phyloP scores from a whole-genome alignment of 2,329 filamentous ascomycete species.

The Arthrobotrys iridis region DNA sequence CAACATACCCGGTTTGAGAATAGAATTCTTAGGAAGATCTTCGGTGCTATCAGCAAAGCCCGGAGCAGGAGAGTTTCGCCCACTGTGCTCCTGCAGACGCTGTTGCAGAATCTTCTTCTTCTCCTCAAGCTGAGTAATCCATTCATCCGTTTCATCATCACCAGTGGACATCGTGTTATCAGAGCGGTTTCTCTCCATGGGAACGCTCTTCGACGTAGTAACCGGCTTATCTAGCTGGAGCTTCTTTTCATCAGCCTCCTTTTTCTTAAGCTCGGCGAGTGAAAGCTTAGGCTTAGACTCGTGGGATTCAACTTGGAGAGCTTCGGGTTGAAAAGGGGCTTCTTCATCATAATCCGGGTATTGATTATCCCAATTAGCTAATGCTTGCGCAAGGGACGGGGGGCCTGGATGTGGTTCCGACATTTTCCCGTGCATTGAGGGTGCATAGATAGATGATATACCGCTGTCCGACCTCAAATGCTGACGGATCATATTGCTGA shows the following conservation, averaged over 20 bases:
- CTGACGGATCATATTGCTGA: constrained; percentile 83
- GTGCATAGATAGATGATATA: constrained; percentile 79
- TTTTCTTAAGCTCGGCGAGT: constrained; percentile 34
- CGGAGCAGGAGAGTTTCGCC: constrained; percentile 51
- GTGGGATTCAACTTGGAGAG: not conserved
- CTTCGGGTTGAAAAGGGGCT: constrained; percentile 44
- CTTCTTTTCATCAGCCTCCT: constrained; percentile 31
- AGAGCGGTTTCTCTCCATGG: constrained; percentile 46
- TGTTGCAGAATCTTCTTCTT: constrained; percentile 44
- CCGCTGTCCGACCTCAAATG: constrained; percentile 85
- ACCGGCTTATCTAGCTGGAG: constrained; percentile 8
- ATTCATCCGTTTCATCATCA: constrained; percentile 47
- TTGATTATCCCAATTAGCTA: constrained; percentile 47
- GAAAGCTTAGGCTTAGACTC: constrained; percentile 42
- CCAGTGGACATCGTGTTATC: constrained; percentile 35
- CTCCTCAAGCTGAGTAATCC: constrained; percentile 48
- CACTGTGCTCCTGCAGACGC: constrained; percentile 49
- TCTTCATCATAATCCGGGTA: constrained; percentile 50
- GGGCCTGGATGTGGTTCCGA: constrained; percentile 52
- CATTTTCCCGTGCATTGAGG: constrained; percentile 58
- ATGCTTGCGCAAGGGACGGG: constrained; percentile 43
- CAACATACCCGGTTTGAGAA: constrained; percentile 47
- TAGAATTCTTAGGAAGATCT: constrained; percentile 46
- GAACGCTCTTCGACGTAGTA: constrained; percentile 1
- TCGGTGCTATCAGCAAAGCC: constrained; percentile 40